phyloP scores from a whole-genome alignment of 2,329 filamentous ascomycete genomes.

The Fusarium piperis region DNA sequence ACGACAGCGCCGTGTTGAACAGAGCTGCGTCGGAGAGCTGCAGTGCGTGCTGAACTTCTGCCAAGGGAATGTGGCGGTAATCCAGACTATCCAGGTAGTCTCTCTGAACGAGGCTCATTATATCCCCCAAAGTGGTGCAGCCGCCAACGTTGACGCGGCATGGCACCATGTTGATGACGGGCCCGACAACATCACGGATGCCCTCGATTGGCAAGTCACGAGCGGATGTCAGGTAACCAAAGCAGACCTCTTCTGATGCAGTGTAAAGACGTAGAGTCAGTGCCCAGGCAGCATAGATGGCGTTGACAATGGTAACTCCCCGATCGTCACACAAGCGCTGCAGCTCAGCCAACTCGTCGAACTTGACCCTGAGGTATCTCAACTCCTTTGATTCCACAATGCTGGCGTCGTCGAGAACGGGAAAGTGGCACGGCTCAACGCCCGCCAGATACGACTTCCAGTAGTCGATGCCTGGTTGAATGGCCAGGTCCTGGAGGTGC shows the following conservation, averaged over 20 bases:
- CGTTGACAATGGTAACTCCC: conserved; percentile 28
- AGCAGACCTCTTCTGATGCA: conserved; percentile 58
- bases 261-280: conserved; percentile 49
- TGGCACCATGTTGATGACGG: conserved; percentile 66
- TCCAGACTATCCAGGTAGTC: conserved; percentile 29
- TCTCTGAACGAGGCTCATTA: conserved; percentile 16
- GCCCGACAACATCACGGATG: conserved; percentile 59
- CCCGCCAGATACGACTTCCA: conserved; percentile 27
- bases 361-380: conserved; percentile 28
- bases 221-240: conserved; percentile 63
- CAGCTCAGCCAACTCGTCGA: conserved; percentile 15
- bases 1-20: conserved; percentile 40
- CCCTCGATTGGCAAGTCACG: conserved; percentile 59
- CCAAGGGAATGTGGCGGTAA: conserved; percentile 18
- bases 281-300: conserved; percentile 37
- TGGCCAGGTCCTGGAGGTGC: conserved; percentile 10
- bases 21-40: conserved; percentile 31
- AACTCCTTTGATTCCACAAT: conserved; percentile 17
- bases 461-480: conserved; percentile 12
- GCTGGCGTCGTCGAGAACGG: conserved; percentile 21
- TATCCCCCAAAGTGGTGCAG: neutral
- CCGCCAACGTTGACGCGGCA: conserved; percentile 54
- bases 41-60: conserved; percentile 35
- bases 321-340: conserved; percentile 19
- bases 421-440: conserved; percentile 32